Evolutionary conservation across 2,329 filamentous ascomycete species (phyloP).

Genomic region (Coniochaeta sp.): DNA sequence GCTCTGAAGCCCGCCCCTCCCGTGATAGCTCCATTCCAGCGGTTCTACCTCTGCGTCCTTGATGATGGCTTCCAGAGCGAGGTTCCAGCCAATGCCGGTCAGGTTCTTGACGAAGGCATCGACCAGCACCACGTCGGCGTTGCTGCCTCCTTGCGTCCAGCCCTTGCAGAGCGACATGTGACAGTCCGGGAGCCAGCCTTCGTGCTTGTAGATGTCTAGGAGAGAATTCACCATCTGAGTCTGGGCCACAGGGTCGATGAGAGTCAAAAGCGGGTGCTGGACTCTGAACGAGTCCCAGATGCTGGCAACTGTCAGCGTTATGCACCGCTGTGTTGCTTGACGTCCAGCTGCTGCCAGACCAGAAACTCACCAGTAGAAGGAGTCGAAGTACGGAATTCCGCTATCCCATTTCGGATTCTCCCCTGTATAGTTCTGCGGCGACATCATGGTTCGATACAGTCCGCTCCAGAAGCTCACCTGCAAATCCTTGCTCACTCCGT

Average conservation of each 20-base stretch:
- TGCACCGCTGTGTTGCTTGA: not conserved
- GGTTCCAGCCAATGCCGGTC: constrained; percentile 49
- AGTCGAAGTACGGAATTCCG: constrained; percentile 57
- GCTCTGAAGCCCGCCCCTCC: constrained; percentile 54
- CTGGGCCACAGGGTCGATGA: constrained; percentile 53
- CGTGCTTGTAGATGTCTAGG: constrained; percentile 56
- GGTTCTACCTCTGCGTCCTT: constrained; percentile 58
- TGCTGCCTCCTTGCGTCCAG: constrained; percentile 60
- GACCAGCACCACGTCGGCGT: constrained; percentile 55
- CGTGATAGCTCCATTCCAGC: constrained; percentile 55
- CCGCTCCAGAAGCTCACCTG: constrained; percentile 56
- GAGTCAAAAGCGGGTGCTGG: constrained; percentile 55
- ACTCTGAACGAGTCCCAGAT: constrained; percentile 60
- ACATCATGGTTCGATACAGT: constrained; percentile 53
- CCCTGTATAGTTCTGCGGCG: constrained; percentile 58
- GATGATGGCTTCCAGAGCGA: constrained; percentile 56
- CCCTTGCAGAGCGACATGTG: constrained; percentile 61
- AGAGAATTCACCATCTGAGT: constrained; percentile 55
- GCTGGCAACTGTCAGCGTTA: constrained; percentile 29
- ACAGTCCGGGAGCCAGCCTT: constrained; percentile 61
- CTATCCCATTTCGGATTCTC: constrained; percentile 57
- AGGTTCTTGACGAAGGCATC: constrained; percentile 58
- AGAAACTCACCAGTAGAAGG: constrained; percentile 26
- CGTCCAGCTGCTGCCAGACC: too few relatives aligned
- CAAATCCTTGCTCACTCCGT: constrained; percentile 38